phyloP scores from a whole-genome alignment of 2,329 filamentous ascomycete genomes.

The Colletotrichum euphorbiae region DNA sequence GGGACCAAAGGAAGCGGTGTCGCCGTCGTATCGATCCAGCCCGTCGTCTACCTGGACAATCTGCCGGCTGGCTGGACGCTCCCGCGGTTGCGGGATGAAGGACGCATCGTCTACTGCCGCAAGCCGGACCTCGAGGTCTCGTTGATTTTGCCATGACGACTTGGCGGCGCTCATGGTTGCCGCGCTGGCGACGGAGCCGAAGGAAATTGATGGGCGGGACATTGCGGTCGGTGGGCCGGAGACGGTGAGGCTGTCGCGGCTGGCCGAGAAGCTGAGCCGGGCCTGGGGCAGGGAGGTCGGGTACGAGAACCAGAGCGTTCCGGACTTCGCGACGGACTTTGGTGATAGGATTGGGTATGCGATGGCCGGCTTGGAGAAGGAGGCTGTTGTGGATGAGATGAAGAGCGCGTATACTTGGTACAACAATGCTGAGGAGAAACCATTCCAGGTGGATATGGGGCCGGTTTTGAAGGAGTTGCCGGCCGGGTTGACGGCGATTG shows the following conservation, averaged over 20 bases:
- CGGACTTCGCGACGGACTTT: constrained; percentile 42
- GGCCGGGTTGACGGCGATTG: neutral
- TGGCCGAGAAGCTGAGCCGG: constrained; percentile 48
- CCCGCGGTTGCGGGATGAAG: constrained; percentile 48
- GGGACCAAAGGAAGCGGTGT: constrained; percentile 41
- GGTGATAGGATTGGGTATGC: constrained; percentile 46
- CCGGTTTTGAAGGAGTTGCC: constrained; percentile 47
- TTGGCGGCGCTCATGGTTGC: constrained; percentile 53
- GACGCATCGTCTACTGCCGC: constrained; percentile 54
- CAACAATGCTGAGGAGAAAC: constrained; percentile 51
- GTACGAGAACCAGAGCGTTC: constrained; percentile 49
- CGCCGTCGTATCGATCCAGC: constrained; percentile 50
- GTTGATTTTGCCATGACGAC: constrained; percentile 54
- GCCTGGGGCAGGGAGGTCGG: constrained; percentile 48
- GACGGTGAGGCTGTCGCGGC: constrained; percentile 47
- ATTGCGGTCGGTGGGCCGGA: constrained; percentile 51
- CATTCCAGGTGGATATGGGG: constrained; percentile 53
- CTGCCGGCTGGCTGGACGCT: constrained; percentile 54
- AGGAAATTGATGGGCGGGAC: constrained; percentile 50
- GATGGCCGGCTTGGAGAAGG: constrained; percentile 52
- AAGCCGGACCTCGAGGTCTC: constrained; percentile 50
- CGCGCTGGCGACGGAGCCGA: constrained; percentile 44
- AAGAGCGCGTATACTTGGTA: constrained; percentile 55
- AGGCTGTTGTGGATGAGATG: constrained; percentile 52
- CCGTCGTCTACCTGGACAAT: constrained; percentile 54